These are phyloP conservation scores for Cryptosporidium parvum DNA, from an alignment of 169 alveolate species.

Conservation along the genomic window DNA sequence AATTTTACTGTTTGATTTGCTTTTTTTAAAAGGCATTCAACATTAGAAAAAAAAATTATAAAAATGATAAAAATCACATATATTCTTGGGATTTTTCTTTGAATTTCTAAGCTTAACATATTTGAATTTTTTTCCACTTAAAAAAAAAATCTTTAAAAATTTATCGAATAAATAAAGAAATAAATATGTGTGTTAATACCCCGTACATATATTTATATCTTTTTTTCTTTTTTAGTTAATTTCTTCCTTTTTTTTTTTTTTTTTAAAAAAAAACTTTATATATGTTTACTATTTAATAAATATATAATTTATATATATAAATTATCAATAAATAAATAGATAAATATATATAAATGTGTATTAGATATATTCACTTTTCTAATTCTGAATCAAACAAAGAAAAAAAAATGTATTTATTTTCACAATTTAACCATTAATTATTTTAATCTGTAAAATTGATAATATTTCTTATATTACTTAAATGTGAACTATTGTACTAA, in stretches of 20 bases:
- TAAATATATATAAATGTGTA: background rate
- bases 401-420: background rate
- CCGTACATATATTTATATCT: background rate
- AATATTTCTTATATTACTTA: background rate
- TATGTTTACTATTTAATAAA: background rate
- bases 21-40: conserved; percentile 35
- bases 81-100: conserved; percentile 7
- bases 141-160: background rate
- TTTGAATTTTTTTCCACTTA: background rate
- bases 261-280: too few species aligned
- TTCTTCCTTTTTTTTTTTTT: background rate
- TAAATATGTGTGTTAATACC: background rate
- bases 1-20: background rate
- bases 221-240: background rate
- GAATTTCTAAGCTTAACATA: background rate
- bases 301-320: background rate
- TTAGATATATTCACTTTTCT: too few species aligned
- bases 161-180: background rate
- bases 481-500: background rate
- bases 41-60: background rate
- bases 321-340: background rate
- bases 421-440: background rate
- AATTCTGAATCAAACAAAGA: too few species aligned
- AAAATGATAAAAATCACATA: background rate
- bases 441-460: background rate